These are phyloP conservation scores for Yamadazyma kitorensis DNA, from an alignment of 805 yeast species.

Conservation along the genomic window DNA sequence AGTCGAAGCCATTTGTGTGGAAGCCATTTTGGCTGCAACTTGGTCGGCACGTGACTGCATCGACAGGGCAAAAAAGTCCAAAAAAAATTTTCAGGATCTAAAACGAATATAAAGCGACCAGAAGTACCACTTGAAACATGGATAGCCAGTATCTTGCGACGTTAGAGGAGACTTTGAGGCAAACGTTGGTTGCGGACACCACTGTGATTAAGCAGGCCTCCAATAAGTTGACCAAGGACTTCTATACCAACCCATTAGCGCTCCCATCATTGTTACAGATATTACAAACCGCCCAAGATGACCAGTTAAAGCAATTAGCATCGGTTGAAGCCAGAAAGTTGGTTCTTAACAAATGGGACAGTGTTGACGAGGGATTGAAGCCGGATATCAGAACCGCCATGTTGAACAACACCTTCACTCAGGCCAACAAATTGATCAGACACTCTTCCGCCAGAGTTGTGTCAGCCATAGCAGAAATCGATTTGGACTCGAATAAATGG, in stretches of 20 bases:
- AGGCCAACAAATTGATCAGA: constrained; percentile 62
- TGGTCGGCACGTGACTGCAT: too few species aligned
- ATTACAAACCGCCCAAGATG: constrained; percentile 65
- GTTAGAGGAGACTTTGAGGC: constrained; percentile 75
- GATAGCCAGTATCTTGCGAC: constrained; percentile 67
- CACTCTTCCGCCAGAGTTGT: constrained; percentile 89
- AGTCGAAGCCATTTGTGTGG: too few species aligned
- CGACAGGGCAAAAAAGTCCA: too few species aligned
- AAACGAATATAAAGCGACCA: too few species aligned
- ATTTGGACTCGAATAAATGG: constrained; percentile 68
- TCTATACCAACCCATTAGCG: constrained; percentile 66
- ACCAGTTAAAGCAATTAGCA: constrained; percentile 83
- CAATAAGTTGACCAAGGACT: constrained; percentile 64
- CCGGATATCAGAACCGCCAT: constrained; percentile 64
- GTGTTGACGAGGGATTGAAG: constrained; percentile 47
- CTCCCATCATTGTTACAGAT: constrained; percentile 83
- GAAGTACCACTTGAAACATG: too few species aligned
- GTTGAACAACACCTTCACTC: constrained; percentile 68
- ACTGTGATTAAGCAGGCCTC: constrained; percentile 83
- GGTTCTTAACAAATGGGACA: constrained; percentile 68
- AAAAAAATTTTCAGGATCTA: too few species aligned
- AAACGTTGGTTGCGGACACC: constrained; percentile 79
- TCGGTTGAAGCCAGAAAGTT: constrained; percentile 94
- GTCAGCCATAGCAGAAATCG: constrained; percentile 78
- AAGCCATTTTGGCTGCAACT: too few species aligned